phyloP scores from a whole-genome alignment of 805 yeast genomes.

The Candida lessepsii region DNA sequence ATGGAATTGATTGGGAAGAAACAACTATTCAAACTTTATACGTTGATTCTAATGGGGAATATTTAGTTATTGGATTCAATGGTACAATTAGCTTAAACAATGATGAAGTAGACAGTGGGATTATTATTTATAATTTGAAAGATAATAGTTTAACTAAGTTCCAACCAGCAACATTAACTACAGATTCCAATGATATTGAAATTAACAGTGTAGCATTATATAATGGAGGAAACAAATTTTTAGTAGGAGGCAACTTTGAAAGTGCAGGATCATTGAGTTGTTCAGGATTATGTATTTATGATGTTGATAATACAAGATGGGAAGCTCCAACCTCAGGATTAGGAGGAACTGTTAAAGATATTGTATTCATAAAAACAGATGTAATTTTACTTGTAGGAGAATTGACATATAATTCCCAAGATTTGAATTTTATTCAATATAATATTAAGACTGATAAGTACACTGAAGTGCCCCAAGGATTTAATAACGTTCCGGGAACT shows the following conservation, averaged over 20 bases:
- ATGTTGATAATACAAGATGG: slow-evolving; percentile 56
- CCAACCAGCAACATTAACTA: slow-evolving; percentile 51
- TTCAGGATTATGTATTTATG: slow-evolving; percentile 63
- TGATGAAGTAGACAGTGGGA: slow-evolving; percentile 34
- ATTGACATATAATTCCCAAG: slow-evolving; percentile 37
- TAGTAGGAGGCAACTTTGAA: slow-evolving; percentile 74
- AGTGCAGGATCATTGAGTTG: slow-evolving; percentile 59
- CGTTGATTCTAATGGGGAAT: slow-evolving; percentile 31
- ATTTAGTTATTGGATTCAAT: slow-evolving; percentile 47
- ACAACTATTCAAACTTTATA: slow-evolving; percentile 32
- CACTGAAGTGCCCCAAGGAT: slow-evolving; percentile 14
- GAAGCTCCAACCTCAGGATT: slow-evolving; percentile 33
- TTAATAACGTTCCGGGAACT: slow-evolving; percentile 23
- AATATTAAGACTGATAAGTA: slow-evolving; percentile 45
- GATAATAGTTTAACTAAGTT: slow-evolving; percentile 37
- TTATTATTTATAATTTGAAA: slow-evolving; percentile 52
- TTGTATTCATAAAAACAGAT: slow-evolving; percentile 44
- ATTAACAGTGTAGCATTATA: slow-evolving; percentile 37
- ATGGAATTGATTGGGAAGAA: slow-evolving; percentile 26
- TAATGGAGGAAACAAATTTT: slow-evolving; percentile 37
- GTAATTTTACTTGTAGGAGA: slow-evolving; percentile 52
- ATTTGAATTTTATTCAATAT: slow-evolving; percentile 50
- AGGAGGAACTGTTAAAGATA: slow-evolving; percentile 52
- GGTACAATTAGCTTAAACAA: slow-evolving; percentile 29
- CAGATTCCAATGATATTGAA: slow-evolving; percentile 25